Percentiles rank a stretch among this genome's conserved stretches.
phyloP scores from a whole-genome alignment of 2,329 filamentous ascomycete genomes.

The Metarhizium brunneum region DNA sequence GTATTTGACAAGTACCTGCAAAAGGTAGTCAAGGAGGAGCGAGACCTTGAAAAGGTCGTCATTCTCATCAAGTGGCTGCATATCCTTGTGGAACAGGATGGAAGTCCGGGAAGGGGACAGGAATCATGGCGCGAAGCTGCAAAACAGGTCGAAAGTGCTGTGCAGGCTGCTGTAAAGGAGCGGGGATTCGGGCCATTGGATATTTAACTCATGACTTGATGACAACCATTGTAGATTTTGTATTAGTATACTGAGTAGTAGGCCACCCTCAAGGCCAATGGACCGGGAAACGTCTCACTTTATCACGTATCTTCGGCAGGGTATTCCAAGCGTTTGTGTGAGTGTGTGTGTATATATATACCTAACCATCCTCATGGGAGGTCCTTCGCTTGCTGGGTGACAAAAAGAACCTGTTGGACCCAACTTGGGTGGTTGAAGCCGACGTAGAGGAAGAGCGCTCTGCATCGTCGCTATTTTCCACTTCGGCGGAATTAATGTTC shows the following conservation, averaged over 20 bases:
- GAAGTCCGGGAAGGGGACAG: conserved; percentile 25
- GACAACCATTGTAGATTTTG: not conserved
- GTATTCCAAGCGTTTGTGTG: no score
- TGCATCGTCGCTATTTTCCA: no score
- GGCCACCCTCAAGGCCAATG: no score
- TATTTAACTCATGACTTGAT: conserved; percentile 9
- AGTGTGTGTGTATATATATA: no score
- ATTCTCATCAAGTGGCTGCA: conserved; percentile 60
- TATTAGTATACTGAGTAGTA: not conserved
- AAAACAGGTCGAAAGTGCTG: conserved; percentile 33
- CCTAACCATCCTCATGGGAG: no score
- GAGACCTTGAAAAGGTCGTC: conserved; percentile 66
- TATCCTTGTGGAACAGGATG: conserved; percentile 43
- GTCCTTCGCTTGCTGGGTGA: no score
- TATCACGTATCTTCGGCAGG: no score
- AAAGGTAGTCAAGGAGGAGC: conserved; percentile 65
- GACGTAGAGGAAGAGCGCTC: no score
- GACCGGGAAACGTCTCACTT: no score
- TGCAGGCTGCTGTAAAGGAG: conserved; percentile 45
- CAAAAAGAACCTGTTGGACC: no score
- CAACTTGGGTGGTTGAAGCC: no score
- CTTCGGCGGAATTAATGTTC: no score
- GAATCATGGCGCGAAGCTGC: conserved; percentile 38
- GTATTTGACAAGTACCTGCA: conserved; percentile 65
- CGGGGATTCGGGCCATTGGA: conserved; percentile 49